Evolutionary conservation across 192 early-diverging fungal species (phyloP), one percentile per base, ranked within the genome.

Genomic region (Umbelopsis vinacea): DNA sequence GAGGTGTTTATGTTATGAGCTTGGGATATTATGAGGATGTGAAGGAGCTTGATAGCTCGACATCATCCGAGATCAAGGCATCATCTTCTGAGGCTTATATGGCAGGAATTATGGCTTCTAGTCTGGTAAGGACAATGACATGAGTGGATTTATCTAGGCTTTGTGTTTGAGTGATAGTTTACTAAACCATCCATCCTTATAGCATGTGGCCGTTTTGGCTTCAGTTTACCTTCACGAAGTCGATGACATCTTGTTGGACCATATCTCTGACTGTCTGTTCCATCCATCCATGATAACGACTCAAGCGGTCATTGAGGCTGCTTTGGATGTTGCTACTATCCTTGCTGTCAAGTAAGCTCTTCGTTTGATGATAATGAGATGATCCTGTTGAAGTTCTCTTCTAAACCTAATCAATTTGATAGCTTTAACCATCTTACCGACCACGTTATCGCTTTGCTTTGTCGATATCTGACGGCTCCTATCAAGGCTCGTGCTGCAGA

Each of bases 21-120:
- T 76, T 87, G 26, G 81, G 81, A 43, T 89, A 87, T 74, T 89
- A 81, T 76, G 71, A 83, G 19, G 87, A 89, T 47, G 81, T 89
- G 47, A 76, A 78, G 21, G 70, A 74, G 2, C 81, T 84, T 54
- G 78, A 79, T 35, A 77, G 85, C n/a, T 78, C 81, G 37, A 72
- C 76, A 4, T 66, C 75, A 46, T 67, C 77, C 12, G 76, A 89
- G 68, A 82, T 81, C 6, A 84, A 82, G 37, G 84, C 83, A 29
- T 78, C 47, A 74, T 69, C 80, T 6, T 60, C 76, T 24, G 81
- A 85, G 48, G 80, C 79, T 19, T 89, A 86, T 29, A 82, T 81
- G 68, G 75, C 73, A 29, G 85, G 87, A 60, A 89, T 89, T 47
- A 89, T 89, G 87, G 84, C 79, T 37, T 74, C 80, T 35, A 81